Base-by-base conservation (phyloP, 1,284 basidiomycete genomes). In the Heterobasidion annosum region DNA sequence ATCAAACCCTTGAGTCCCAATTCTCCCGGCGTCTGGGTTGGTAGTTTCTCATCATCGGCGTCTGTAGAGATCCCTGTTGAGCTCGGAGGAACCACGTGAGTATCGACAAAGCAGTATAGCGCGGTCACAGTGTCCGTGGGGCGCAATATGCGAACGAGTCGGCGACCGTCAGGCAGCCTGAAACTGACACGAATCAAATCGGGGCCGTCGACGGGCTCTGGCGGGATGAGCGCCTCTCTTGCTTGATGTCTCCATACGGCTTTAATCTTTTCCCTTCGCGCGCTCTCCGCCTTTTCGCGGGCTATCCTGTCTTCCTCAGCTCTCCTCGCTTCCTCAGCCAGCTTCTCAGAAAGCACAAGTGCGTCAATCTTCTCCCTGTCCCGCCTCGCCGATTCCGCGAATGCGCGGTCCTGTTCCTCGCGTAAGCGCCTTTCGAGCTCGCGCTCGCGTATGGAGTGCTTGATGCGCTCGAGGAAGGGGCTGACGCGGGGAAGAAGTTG, bases 381-480 rank as follows among this genome's bases (percentile, higher is more conserved):
- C n/a, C 78, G 70, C 37, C 73, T 67, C 8, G 81, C 83, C 0
- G 84, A 77, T 48, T 84, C 82, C 45, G 73, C 73, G 68, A 91
- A 91, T 1, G 89, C 90, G 1, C 78, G 74, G 62, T 97, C 93
- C 63, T 95, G 93, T 61, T 92, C 87, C 18, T 83, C 87, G 8
- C 93, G 77, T 18, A 94, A 64, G 16, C 75, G 71, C 1, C 92
- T 65, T 49, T 70, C 70, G 19, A 56, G 77, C 16, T 91, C 85
- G 19, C 79, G 78, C 48, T 85, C 82, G 2, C 84, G 74, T 34
- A 75, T 75, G 37, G 75, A 69, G 0, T 71, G 64, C 45, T 70
- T 76, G 44, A 91, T 70, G 5, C 86, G 79, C 13, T 73, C 70
- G 9, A 97, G 79, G 72, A 86, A 91, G 0, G 92, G 82, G 1